Conservation (phyloP, 2,329 filamentous ascomycete species). For the Fusarium floridanum region DNA sequence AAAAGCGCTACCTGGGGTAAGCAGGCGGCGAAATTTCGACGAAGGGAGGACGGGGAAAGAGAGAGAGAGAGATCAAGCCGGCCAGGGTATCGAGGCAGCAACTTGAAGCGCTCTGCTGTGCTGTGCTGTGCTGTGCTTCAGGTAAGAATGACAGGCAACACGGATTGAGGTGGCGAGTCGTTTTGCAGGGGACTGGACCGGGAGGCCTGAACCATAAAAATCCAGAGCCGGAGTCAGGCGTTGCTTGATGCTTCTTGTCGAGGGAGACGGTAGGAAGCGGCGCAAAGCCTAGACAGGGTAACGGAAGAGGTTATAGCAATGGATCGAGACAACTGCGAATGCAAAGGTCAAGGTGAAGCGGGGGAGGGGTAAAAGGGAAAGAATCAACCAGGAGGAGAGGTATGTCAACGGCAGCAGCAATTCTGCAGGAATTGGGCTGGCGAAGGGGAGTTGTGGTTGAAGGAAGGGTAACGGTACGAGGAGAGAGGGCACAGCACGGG, state of each 20-base stretch:
- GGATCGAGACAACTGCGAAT: neutral
- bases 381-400: conserved; percentile 25
- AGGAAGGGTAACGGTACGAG: conserved; percentile 5
- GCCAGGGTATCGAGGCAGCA: conserved; percentile 37
- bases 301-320: conserved; percentile 9
- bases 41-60: conserved; percentile 20
- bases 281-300: conserved; percentile 21
- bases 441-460: conserved; percentile 45
- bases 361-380: conserved; percentile 23
- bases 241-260: conserved; percentile 32
- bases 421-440: conserved; percentile 48
- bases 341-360: conserved; percentile 8
- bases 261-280: conserved; percentile 25
- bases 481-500: conserved; percentile 45
- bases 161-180: conserved; percentile 29
- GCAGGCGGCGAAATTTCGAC: conserved; percentile 31
- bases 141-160: conserved; percentile 16
- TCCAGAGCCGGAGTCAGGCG: conserved; percentile 17
- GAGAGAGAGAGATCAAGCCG: conserved; percentile 21
- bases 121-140: conserved; percentile 11
- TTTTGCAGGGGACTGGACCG: conserved; percentile 17
- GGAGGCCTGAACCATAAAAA: neutral
- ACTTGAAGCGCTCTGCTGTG: conserved; percentile 12
- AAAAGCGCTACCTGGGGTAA: conserved; percentile 31
- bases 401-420: conserved; percentile 41